phyloP scores from a whole-genome alignment of 2,329 filamentous ascomycete genomes.

The Blastomyces gilchristii region DNA sequence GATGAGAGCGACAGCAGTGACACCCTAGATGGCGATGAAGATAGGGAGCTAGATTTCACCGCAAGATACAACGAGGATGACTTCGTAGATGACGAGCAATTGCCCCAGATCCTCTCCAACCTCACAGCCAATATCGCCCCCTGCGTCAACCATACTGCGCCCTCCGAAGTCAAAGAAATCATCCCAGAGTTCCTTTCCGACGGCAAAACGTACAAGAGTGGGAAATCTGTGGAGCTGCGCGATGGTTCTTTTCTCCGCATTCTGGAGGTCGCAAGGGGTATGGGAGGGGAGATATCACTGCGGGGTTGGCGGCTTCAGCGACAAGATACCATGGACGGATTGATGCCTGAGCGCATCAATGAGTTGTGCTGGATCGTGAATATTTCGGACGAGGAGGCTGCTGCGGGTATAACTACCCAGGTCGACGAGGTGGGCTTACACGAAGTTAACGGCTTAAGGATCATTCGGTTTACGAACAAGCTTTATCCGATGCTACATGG shows the following conservation, averaged over 20 bases:
- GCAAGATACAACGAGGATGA: conserved; percentile 17
- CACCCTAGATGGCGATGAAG: neutral
- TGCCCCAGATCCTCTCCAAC: conserved; percentile 14
- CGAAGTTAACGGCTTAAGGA: conserved; percentile 33
- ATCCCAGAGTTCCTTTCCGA: conserved; percentile 15
- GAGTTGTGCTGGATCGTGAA: conserved; percentile 37
- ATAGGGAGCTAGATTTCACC: neutral
- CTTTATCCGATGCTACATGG: conserved; percentile 31
- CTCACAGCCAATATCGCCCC: conserved; percentile 8
- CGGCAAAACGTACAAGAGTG: conserved; percentile 20
- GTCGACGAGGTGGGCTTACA: conserved; percentile 33
- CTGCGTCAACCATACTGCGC: neutral
- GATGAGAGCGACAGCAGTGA: conserved; percentile 1
- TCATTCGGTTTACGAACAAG: conserved; percentile 48
- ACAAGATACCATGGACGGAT: conserved; percentile 24
- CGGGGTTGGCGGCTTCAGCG: conserved; percentile 31
- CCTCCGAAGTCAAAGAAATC: neutral
- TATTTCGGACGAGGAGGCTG: conserved; percentile 15
- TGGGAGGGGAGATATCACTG: conserved; percentile 25
- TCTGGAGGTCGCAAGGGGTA: conserved; percentile 20
- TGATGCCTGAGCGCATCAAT: conserved; percentile 31
- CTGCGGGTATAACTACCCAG: conserved; percentile 27
- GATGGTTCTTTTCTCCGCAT: conserved; percentile 36
- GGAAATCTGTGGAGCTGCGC: conserved; percentile 29
- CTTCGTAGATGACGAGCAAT: conserved; percentile 22